phyloP scores from a whole-genome alignment of 805 yeast genomes.

The Metschnikowia cubensis region DNA sequence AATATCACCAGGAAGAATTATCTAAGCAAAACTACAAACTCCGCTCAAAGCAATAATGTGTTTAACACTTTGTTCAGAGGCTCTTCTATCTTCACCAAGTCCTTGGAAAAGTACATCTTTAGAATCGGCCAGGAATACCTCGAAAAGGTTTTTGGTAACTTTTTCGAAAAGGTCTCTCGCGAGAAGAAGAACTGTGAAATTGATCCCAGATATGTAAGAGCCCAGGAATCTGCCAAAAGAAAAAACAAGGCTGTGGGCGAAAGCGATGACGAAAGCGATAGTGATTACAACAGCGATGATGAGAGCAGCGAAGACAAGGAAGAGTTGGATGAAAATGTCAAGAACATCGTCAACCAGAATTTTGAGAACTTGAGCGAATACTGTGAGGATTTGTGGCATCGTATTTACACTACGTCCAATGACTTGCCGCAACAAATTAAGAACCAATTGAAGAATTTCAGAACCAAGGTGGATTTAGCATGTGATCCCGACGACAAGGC shows the following conservation, averaged over 20 bases:
- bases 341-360: slow-evolving; percentile 43
- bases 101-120: slow-evolving; percentile 72
- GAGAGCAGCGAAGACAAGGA: slow-evolving; percentile 25
- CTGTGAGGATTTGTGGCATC: slow-evolving; percentile 60
- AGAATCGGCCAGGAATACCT: slow-evolving; percentile 78
- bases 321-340: slow-evolving; percentile 29
- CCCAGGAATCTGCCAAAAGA: slow-evolving; percentile 28
- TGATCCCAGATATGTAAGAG: slow-evolving; percentile 63
- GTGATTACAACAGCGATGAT: slow-evolving; percentile 20
- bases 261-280: slow-evolving; percentile 18
- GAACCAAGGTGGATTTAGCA: slow-evolving; percentile 61
- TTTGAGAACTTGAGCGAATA: slow-evolving; percentile 46
- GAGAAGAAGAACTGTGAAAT: slow-evolving; percentile 66
- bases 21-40: slow-evolving; percentile 23
- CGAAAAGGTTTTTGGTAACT: slow-evolving; percentile 66
- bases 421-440: slow-evolving; percentile 72
- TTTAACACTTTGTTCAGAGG: slow-evolving; percentile 77
- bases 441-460: slow-evolving; percentile 55
- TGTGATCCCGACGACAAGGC: slow-evolving; percentile 51
- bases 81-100: slow-evolving; percentile 74
- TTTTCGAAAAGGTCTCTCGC: slow-evolving; percentile 50
- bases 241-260: slow-evolving; percentile 16
- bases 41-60: slow-evolving; percentile 38
- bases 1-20: slow-evolving; percentile 42
- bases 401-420: slow-evolving; percentile 60